These are phyloP conservation scores for Piper betle DNA, from an alignment of 164 flowering plant species.

Conservation along the genomic window DNA sequence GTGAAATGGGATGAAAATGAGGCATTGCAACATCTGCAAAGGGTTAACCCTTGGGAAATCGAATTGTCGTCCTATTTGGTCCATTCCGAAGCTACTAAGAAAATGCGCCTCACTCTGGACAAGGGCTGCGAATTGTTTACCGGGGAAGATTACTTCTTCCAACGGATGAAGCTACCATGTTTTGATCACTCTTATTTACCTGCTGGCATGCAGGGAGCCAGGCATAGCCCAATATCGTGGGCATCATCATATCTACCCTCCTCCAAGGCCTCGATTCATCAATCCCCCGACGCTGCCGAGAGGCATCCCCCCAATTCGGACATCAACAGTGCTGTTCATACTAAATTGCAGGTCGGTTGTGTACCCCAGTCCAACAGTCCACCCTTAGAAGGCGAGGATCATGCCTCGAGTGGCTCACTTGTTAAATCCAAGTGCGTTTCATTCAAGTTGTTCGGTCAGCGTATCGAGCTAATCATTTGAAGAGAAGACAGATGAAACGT, in stretches of 20 bases:
- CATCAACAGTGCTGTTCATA: slow-evolving; percentile 26
- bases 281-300: slow-evolving; percentile 6
- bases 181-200: slow-evolving; percentile 30
- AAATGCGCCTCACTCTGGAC: slow-evolving; percentile 14
- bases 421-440: slow-evolving; percentile 16
- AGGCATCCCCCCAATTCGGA: slow-evolving; percentile 7
- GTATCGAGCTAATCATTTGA: slow-evolving; percentile 21
- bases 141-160: slow-evolving; percentile 12
- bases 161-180: slow-evolving; percentile 13
- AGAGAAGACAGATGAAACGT: slow-evolving; percentile 7
- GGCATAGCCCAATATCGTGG: slow-evolving; percentile 25
- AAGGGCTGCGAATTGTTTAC: slow-evolving; percentile 14
- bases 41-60: slow-evolving; percentile 80
- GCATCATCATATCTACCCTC: no score
- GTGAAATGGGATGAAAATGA: slow-evolving; percentile 71
- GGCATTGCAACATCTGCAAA: slow-evolving; percentile 30
- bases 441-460: slow-evolving; percentile 53
- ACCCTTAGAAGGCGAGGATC: slow-evolving; percentile 37
- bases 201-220: slow-evolving; percentile 99
- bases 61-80: slow-evolving; percentile 23
- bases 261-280: slow-evolving; percentile 10
- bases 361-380: slow-evolving; percentile 23
- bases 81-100: slow-evolving; percentile 27
- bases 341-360: slow-evolving; percentile 41
- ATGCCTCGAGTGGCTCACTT: slow-evolving; percentile 12